Percentiles rank a stretch among this genome's conserved stretches.
Conservation (phyloP, 495 filamentous ascomycete genomes). For the Xylaria palmicola region DNA sequence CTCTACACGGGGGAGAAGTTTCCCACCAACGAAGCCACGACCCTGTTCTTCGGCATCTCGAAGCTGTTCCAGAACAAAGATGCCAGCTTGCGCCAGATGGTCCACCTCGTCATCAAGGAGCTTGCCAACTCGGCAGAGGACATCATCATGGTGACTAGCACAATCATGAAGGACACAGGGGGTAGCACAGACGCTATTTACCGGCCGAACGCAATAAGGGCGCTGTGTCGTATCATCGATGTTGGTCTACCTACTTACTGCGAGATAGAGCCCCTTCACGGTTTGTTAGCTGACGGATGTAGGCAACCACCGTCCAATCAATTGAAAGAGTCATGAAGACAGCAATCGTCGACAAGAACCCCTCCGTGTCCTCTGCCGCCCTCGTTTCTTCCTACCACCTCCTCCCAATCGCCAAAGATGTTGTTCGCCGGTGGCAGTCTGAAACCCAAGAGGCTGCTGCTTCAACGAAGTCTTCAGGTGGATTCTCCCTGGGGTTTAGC, state of each 20-base stretch:
- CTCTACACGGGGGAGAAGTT: slow-evolving; percentile 96
- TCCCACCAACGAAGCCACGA: slow-evolving; percentile 94
- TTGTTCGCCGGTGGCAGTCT: slow-evolving; percentile 96
- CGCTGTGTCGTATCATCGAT: slow-evolving; percentile 96
- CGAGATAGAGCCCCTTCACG: neutral
- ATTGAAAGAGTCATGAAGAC: slow-evolving; percentile 99
- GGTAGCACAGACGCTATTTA: slow-evolving; percentile 94
- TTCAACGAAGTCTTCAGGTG: slow-evolving; percentile 78
- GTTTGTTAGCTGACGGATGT: slow-evolving; percentile 26
- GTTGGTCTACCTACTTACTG: slow-evolving; percentile 50
- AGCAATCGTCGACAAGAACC: slow-evolving; percentile 98
- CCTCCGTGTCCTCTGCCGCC: slow-evolving; percentile 94
- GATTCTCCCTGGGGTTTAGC: slow-evolving; percentile 86
- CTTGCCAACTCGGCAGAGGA: slow-evolving; percentile 94
- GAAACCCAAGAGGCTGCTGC: slow-evolving; percentile 97
- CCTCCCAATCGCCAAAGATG: slow-evolving; percentile 90
- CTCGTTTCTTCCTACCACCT: slow-evolving; percentile 98
- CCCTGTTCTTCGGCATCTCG: slow-evolving; percentile 98
- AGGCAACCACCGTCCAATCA: slow-evolving; percentile 95
- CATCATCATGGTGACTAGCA: slow-evolving; percentile 99
- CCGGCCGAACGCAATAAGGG: slow-evolving; percentile 93
- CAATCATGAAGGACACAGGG: slow-evolving; percentile 99
- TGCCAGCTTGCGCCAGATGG: slow-evolving; percentile 97
- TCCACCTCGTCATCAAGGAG: slow-evolving; percentile 97
- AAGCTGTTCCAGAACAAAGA: slow-evolving; percentile 99